These are phyloP conservation scores for Mikania micrantha DNA, from an alignment of 129 eudicot species.

Conservation along the genomic window DNA sequence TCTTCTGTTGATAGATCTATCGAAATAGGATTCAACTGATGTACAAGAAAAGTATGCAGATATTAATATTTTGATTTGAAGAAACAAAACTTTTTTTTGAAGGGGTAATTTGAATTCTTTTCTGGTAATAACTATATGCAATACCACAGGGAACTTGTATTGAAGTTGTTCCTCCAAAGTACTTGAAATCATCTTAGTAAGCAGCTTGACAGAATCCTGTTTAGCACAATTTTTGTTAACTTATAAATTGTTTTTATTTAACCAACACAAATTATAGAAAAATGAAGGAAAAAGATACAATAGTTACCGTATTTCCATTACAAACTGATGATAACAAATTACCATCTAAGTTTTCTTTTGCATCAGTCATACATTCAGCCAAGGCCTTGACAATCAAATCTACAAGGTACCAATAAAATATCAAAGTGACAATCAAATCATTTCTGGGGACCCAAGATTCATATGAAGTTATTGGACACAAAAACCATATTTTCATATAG, in stretches of 20 bases:
- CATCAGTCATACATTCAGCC: constrained; percentile 53
- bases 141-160: constrained; percentile 43
- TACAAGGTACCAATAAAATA: constrained; percentile 10
- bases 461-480: background rate
- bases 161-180: constrained; percentile 57
- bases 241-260: background rate
- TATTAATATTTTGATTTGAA: background rate
- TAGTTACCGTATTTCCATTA: constrained; percentile 55
- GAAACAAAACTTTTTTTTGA: background rate
- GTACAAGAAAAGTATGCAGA: background rate
- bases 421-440: background rate
- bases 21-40: constrained; percentile 33
- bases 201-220: constrained; percentile 51
- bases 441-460: background rate
- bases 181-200: constrained; percentile 49
- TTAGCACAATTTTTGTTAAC: background rate
- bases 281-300: background rate
- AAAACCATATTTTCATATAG: background rate
- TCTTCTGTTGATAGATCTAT: constrained; percentile 33
- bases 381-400: constrained; percentile 56
- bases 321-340: constrained; percentile 51
- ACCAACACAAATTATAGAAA: background rate
- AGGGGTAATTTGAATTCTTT: background rate
- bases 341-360: constrained; percentile 77
- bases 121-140: background rate